Evolutionary conservation across 2,329 filamentous ascomycete genomes (phyloP).

Genomic region (Zasmidium cellare): DNA sequence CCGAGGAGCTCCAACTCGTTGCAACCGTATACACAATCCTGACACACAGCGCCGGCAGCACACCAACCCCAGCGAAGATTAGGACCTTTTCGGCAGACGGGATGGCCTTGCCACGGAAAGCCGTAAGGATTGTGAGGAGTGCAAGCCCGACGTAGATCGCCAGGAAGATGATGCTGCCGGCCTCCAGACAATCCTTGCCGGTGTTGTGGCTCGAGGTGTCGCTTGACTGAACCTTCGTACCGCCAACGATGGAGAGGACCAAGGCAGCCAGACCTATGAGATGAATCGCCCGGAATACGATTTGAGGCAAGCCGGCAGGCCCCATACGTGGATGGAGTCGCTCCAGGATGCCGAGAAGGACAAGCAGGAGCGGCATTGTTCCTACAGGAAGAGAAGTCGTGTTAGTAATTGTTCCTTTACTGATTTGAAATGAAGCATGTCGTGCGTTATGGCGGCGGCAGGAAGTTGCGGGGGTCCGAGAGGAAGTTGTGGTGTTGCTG

Average conservation of each 20-base stretch:
- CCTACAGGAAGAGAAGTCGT: not conserved
- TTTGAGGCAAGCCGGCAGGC: slow-evolving; percentile 8
- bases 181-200: slow-evolving; percentile 20
- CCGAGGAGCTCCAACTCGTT: slow-evolving; percentile 18
- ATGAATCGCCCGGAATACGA: slow-evolving; percentile 24
- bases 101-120: slow-evolving; percentile 6
- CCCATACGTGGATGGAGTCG: slow-evolving; percentile 25
- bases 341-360: slow-evolving; percentile 26
- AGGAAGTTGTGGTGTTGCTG: not conserved
- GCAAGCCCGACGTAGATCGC: slow-evolving; percentile 20
- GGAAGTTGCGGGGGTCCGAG: no score
- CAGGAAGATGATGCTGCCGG: slow-evolving; percentile 24
- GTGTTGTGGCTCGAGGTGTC: slow-evolving; percentile 9
- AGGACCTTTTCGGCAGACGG: slow-evolving; percentile 20
- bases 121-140: slow-evolving; percentile 14
- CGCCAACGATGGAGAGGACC: slow-evolving; percentile 29
- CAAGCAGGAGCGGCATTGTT: slow-evolving; percentile 29
- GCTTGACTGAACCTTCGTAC: slow-evolving; percentile 6
- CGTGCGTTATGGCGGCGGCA: not conserved
- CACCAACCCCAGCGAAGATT: slow-evolving; percentile 24
- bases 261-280: slow-evolving; percentile 24
- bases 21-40: slow-evolving; percentile 37
- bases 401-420: not conserved
- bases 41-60: slow-evolving; percentile 33
- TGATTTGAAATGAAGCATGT: not conserved